Conservation (phyloP, 2,329 filamentous ascomycete species). For the Penicillium sp. region DNA sequence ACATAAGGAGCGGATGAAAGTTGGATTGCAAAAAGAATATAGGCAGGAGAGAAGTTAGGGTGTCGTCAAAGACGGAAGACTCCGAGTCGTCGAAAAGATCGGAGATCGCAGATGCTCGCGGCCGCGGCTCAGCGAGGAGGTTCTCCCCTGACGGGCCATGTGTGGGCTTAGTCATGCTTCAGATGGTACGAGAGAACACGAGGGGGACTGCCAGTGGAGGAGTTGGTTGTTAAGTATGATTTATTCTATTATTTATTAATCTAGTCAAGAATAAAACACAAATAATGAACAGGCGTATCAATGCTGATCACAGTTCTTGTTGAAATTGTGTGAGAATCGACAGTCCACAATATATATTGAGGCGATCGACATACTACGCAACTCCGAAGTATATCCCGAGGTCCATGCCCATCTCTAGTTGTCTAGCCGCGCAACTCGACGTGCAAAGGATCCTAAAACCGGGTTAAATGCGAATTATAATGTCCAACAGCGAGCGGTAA, state of each 20-base stretch:
- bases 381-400: too few species aligned
- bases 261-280: too few species aligned
- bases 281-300: too few species aligned
- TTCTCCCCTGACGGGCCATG: conserved; percentile 23
- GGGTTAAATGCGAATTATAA: background rate
- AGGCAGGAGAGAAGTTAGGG: conserved; percentile 1
- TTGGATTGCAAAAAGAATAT: conserved; percentile 18
- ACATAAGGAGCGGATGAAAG: conserved; percentile 29
- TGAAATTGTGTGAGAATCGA: too few species aligned
- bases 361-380: background rate
- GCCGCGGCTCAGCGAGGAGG: conserved; percentile 24
- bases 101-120: conserved; percentile 11
- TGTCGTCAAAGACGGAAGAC: background rate
- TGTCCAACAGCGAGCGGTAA: conserved; percentile 1
- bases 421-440: too few species aligned
- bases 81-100: conserved; percentile 5
- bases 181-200: too few species aligned
- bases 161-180: conserved; percentile 31
- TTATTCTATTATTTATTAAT: too few species aligned
- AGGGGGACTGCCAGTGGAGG: too few species aligned
- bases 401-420: too few species aligned
- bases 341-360: background rate
- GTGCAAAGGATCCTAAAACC: background rate
- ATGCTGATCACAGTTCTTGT: too few species aligned
- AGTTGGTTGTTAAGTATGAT: too few species aligned